Percentiles rank a stretch among this genome's conserved stretches.
phyloP scores from a whole-genome alignment of 208 protist genomes.

The Acanthamoeba lenticulata region DNA sequence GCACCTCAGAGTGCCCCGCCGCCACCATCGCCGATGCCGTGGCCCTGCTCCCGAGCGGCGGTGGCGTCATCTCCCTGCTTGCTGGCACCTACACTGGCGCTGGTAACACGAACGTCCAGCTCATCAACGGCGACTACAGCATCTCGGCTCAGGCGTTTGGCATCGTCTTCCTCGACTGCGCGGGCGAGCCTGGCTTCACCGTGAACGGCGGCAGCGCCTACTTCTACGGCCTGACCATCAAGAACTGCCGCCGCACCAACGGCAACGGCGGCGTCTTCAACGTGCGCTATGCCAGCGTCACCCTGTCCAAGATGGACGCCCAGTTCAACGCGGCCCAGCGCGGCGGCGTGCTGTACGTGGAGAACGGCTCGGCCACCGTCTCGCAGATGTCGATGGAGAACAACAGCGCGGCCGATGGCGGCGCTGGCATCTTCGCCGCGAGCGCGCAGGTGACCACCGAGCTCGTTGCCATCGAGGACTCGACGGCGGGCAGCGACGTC shows the following conservation, averaged over 20 bases:
- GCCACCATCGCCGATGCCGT: not conserved
- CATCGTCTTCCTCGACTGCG: not conserved
- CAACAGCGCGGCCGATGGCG: not conserved
- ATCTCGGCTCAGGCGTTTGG: not conserved
- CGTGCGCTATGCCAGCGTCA: not conserved
- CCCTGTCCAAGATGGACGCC: not conserved
- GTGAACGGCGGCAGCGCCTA: not conserved
- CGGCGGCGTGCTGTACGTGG: not conserved
- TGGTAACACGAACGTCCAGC: not conserved
- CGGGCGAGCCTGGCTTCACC: not conserved
- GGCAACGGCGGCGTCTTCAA: not conserved
- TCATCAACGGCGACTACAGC: not conserved
- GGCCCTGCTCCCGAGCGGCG: not conserved
- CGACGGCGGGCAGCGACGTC: not conserved
- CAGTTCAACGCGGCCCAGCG: not conserved
- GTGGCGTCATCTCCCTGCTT: not conserved
- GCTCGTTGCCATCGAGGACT: not conserved
- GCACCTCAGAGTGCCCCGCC: not conserved
- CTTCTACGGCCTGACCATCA: not conserved
- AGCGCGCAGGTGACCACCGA: not conserved
- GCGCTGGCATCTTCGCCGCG: not conserved
- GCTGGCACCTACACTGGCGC: not conserved
- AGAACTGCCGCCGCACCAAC: not conserved
- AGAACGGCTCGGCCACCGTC: not conserved
- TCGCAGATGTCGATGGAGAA: not conserved